These are phyloP conservation scores for Aspergillus indologenus DNA, from an alignment of 495 filamentous ascomycete genomes.

Conservation along the genomic window DNA sequence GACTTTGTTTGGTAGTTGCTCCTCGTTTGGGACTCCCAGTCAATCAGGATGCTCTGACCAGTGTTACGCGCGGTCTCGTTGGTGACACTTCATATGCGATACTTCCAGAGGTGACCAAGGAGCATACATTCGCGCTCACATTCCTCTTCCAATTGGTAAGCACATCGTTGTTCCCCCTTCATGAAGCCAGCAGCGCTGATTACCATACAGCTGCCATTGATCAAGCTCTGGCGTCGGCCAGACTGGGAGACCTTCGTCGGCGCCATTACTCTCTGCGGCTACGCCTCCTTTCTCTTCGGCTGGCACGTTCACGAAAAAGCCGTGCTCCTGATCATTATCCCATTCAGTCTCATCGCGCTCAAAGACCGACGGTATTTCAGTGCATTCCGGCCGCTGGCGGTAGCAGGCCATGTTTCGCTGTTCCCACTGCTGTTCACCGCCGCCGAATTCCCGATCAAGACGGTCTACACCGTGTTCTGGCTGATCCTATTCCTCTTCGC, in stretches of 20 bases:
- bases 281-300: conserved; percentile 93
- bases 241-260: conserved; percentile 86
- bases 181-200: conserved; percentile 3
- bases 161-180: not conserved
- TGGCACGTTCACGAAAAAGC: conserved; percentile 99
- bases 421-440: conserved; percentile 93
- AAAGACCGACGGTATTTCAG: conserved; percentile 88
- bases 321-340: conserved; percentile 89
- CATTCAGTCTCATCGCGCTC: conserved; percentile 90
- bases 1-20: conserved; percentile 54
- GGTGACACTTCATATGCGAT: conserved; percentile 96
- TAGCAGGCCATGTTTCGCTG: conserved; percentile 90
- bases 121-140: conserved; percentile 77
- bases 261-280: conserved; percentile 89
- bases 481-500: conserved; percentile 77
- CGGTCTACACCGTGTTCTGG: conserved; percentile 90
- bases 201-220: conserved; percentile 57
- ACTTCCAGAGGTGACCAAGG: conserved; percentile 78
- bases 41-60: conserved; percentile 70
- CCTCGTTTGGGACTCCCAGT: conserved; percentile 72
- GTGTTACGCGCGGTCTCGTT: conserved; percentile 87
- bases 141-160: conserved; percentile 74
- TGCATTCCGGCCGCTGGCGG: conserved; percentile 87
- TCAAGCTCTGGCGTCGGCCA: conserved; percentile 77
- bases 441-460: conserved; percentile 89